These are phyloP conservation scores for Annulohypoxylon nitens DNA, from an alignment of 495 filamentous ascomycete genomes.

Conservation along the genomic window DNA sequence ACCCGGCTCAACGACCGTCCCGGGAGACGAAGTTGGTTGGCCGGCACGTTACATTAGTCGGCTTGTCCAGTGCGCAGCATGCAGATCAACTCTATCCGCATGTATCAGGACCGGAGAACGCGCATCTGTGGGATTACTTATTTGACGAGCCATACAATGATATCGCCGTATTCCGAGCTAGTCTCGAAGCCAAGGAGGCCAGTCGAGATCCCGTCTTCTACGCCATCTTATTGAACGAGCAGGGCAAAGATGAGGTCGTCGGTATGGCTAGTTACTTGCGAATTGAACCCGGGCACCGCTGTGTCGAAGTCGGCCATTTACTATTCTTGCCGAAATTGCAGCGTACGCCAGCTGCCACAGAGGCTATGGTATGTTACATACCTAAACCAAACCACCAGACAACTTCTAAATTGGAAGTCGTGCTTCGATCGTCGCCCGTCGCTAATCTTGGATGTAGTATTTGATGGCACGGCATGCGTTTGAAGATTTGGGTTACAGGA, in stretches of 20 bases:
- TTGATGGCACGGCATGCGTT: constrained; percentile 62
- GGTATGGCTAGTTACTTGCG: constrained; percentile 61
- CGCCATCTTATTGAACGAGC: constrained; percentile 55
- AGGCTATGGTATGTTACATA: constrained; percentile 51
- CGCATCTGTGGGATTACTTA: constrained; percentile 64
- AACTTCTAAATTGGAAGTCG: no score
- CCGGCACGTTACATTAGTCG: constrained; percentile 56
- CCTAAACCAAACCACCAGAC: no score
- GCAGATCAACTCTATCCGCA: constrained; percentile 57
- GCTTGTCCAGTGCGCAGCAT: constrained; percentile 53
- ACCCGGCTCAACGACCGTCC: constrained; percentile 45
- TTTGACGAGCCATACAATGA: constrained; percentile 56
- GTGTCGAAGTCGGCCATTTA: constrained; percentile 65
- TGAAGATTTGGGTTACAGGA: constrained; percentile 63
- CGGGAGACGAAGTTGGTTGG: constrained; percentile 50
- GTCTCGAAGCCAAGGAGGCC: constrained; percentile 46
- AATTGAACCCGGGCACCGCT: constrained; percentile 56
- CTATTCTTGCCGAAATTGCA: constrained; percentile 62
- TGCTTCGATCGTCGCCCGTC: not conserved
- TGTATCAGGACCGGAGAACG: constrained; percentile 53
- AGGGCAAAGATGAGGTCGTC: constrained; percentile 45
- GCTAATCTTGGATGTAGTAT: constrained; percentile 45
- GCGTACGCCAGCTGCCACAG: constrained; percentile 64
- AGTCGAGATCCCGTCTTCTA: constrained; percentile 58
- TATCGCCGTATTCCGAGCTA: constrained; percentile 50